Conservation (phyloP, 306 rosid genomes). For the Psophocarpus tetragonolobus region DNA sequence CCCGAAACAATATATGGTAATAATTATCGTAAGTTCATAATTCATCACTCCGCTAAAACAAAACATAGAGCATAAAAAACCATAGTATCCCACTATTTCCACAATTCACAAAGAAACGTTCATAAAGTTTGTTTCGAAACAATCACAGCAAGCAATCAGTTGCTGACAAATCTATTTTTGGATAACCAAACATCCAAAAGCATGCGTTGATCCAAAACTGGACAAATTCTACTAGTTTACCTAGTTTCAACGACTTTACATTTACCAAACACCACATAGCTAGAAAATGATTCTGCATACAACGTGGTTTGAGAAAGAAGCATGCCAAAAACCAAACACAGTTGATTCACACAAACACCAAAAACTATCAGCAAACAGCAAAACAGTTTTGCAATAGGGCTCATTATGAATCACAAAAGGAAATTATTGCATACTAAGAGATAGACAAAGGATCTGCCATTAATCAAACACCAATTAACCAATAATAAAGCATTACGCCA, state of each 20-base stretch:
- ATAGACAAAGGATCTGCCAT: too few species aligned
- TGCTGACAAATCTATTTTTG: background rate
- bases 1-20: background rate
- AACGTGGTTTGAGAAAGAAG: background rate
- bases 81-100: background rate
- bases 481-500: background rate
- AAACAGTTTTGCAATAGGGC: background rate
- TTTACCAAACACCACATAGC: background rate
- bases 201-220: too few species aligned
- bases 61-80: constrained; percentile 6
- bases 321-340: background rate
- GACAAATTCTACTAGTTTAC: background rate
- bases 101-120: background rate
- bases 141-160: background rate
- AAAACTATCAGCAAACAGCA: constrained; percentile 2
- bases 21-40: background rate
- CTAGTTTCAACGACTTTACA: background rate
- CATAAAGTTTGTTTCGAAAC: background rate
- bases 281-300: background rate
- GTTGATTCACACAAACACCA: background rate
- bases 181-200: constrained; percentile 1
- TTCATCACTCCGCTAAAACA: constrained; percentile 1
- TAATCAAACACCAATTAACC: constrained; percentile 13
- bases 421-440: background rate
- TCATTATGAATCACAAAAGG: background rate